Conservation (phyloP, 148 eudicot genomes). For the Diospyros lotus region DNA sequence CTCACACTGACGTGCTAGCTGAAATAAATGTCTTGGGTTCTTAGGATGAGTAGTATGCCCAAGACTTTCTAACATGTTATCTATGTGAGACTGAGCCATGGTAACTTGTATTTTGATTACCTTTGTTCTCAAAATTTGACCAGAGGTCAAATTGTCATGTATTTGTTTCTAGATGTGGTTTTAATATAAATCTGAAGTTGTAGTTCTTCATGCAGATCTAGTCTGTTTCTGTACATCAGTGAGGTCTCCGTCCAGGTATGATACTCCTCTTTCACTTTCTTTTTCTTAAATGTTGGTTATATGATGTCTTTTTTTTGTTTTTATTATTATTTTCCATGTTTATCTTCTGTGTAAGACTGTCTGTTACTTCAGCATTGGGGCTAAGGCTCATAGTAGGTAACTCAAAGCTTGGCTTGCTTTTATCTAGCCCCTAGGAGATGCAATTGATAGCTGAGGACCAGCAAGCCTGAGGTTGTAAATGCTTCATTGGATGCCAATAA, state of each 20-base stretch:
- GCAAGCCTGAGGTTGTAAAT: background rate
- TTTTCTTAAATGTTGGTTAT: background rate
- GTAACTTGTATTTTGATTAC: background rate
- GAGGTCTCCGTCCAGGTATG: constrained; percentile 79
- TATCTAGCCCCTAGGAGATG: background rate
- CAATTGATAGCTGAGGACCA: background rate
- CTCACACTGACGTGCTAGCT: no score
- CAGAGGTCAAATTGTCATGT: background rate
- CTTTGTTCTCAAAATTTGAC: background rate
- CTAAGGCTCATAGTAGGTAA: background rate
- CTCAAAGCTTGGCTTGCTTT: background rate
- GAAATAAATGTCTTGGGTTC: no score
- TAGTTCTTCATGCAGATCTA: constrained; percentile 58
- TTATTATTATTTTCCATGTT: background rate
- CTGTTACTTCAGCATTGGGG: background rate
- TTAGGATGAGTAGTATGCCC: no score
- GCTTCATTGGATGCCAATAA: background rate
- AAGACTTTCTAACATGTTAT: no score
- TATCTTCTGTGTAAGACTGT: background rate
- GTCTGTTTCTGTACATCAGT: constrained; percentile 60
- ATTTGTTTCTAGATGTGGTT: background rate
- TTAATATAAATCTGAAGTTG: constrained; percentile 10
- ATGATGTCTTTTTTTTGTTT: background rate
- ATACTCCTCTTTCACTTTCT: constrained; percentile 7
- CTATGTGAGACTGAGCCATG: no score